phyloP scores from a whole-genome alignment of 1,139 yeast species.

The Pneumocystis oryctolagi region DNA sequence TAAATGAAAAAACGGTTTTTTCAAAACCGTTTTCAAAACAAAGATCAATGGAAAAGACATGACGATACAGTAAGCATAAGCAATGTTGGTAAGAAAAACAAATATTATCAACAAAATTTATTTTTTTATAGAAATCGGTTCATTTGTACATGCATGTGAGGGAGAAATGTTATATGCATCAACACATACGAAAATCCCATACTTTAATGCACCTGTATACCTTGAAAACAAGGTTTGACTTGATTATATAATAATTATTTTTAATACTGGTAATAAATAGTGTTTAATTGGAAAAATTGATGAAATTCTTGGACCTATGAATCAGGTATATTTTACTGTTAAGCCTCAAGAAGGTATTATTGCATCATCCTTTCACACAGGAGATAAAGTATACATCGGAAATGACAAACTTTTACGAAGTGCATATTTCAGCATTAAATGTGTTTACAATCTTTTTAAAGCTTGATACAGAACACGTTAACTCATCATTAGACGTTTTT shows the following conservation, averaged over 20 bases:
- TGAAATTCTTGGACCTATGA: constrained; percentile 92
- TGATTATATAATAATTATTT: neutral
- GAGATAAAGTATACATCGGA: constrained; percentile 91
- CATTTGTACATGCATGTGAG: constrained; percentile 83
- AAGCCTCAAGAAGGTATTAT: constrained; percentile 94
- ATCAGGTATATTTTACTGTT: constrained; percentile 91
- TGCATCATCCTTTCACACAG: constrained; percentile 81
- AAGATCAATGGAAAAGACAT: neutral
- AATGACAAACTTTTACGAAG: constrained; percentile 84
- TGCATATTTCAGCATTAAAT: constrained; percentile 52
- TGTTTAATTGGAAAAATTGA: constrained; percentile 95
- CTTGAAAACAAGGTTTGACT: constrained; percentile 48
- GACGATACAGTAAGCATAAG: neutral
- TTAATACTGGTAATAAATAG: constrained; percentile 14
- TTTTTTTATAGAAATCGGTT: constrained; percentile 57
- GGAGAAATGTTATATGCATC: constrained; percentile 96
- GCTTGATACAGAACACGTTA: constrained; percentile 6
- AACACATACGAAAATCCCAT: constrained; percentile 84
- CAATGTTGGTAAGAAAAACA: neutral
- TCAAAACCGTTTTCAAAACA: neutral
- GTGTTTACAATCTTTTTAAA: constrained; percentile 36
- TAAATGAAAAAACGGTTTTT: neutral
- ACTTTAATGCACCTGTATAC: constrained; percentile 96
- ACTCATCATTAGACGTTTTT: constrained; percentile 14
- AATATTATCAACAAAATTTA: neutral